A percentile compares a stretch with the other conserved stretches of the same genome.
Evolutionary conservation across 2,329 filamentous ascomycete genomes (phyloP).

Genomic region (Gnomoniopsis sp.): DNA sequence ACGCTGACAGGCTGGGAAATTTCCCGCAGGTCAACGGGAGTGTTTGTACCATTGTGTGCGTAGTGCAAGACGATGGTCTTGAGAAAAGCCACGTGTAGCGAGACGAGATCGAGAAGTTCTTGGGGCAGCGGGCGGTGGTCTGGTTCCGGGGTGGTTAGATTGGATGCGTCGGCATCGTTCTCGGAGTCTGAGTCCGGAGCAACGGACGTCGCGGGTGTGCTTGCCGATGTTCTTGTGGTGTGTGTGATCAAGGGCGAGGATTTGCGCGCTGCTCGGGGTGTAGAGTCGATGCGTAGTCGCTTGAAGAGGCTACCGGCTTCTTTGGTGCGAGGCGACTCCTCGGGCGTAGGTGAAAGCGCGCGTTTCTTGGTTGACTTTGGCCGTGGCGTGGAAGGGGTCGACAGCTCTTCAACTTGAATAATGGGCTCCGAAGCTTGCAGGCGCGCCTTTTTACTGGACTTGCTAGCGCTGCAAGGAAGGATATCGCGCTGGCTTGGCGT

Average conservation of each 20-base stretch:
- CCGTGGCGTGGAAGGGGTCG: conserved; percentile 18
- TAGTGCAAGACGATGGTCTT: conserved; percentile 66
- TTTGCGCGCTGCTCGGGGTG: conserved; percentile 25
- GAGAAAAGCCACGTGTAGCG: conserved; percentile 64
- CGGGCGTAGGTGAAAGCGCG: conserved; percentile 19
- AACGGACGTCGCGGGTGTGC: conserved; percentile 37
- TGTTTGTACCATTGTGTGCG: conserved; percentile 62
- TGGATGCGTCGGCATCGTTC: conserved; percentile 24
- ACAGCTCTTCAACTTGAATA: conserved; percentile 22
- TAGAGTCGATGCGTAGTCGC: conserved; percentile 37
- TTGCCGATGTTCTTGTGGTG: conserved; percentile 23
- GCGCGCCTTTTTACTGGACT: conserved; percentile 12
- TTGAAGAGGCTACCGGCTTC: conserved; percentile 36
- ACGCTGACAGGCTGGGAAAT: conserved; percentile 62
- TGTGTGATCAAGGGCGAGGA: conserved; percentile 25
- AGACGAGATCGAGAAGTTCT: conserved; percentile 57
- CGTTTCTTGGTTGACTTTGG: conserved; percentile 10
- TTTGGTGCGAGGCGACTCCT: conserved; percentile 21
- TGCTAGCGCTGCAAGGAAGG: not conserved
- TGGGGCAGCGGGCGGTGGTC: conserved; percentile 37
- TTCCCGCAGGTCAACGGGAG: conserved; percentile 60
- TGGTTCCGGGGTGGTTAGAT: conserved; percentile 16
- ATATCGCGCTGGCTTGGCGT: not conserved
- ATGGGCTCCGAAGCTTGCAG: conserved; percentile 9
- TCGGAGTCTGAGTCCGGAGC: conserved; percentile 33